Conservation (phyloP, 306 rosid genomes). For the Erythrophleum fordii region DNA sequence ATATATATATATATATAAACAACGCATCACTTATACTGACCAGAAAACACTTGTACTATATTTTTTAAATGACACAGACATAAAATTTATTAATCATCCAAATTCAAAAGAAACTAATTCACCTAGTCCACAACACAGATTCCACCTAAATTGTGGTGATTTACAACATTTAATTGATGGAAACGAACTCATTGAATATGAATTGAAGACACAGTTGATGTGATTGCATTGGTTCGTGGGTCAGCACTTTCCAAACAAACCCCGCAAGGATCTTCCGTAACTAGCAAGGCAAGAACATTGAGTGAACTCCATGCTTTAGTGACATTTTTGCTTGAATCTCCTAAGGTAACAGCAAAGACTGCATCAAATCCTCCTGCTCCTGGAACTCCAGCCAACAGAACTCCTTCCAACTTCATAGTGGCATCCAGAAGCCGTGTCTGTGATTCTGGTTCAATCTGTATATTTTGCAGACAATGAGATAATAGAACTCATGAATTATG, state of each 20-base stretch:
- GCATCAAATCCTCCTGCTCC: constrained; percentile 99
- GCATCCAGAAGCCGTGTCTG: constrained; percentile 85
- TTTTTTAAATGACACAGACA: background rate
- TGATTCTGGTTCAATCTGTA: constrained; percentile 93
- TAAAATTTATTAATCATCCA: background rate
- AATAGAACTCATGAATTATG: constrained; percentile 5
- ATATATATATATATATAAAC: background rate
- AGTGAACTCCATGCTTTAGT: constrained; percentile 60
- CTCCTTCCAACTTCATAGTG: constrained; percentile 92
- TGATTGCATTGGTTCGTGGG: constrained; percentile 72
- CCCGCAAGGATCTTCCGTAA: constrained; percentile 94
- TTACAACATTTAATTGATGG: constrained; percentile 31
- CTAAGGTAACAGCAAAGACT: constrained; percentile 80
- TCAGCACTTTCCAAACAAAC: constrained; percentile 78
- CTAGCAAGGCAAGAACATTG: constrained; percentile 85
- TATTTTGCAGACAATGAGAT: constrained; percentile 27
- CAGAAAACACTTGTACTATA: too few species aligned
- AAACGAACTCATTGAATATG: constrained; percentile 48
- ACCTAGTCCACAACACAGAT: constrained; percentile 33
- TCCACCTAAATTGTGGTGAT: constrained; percentile 25
- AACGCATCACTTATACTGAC: background rate
- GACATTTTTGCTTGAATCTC: constrained; percentile 67
- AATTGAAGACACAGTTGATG: constrained; percentile 71
- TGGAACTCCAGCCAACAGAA: constrained; percentile 94
- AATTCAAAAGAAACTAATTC: constrained; percentile 22